These are phyloP conservation scores for Pholiota conissans DNA, from an alignment of 768 basidiomycete genomes.

Conservation along the genomic window DNA sequence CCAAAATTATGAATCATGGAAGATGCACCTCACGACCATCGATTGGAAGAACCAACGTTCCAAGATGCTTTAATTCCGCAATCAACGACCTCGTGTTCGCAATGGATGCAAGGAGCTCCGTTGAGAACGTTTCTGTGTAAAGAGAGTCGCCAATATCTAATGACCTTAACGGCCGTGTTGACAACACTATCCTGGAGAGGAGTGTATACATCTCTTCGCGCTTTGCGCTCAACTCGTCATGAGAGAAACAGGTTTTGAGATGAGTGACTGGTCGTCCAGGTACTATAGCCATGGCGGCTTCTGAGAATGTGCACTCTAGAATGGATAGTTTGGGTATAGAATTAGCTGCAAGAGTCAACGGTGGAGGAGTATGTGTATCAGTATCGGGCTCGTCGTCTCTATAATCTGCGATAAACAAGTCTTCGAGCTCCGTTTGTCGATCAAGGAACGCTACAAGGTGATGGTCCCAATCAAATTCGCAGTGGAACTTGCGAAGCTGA, in stretches of 20 bases:
- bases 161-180: conserved; percentile 44
- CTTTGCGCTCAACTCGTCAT: conserved; percentile 47
- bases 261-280: conserved; percentile 60
- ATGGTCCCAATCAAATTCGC: conserved; percentile 66
- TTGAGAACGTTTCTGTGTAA: conserved; percentile 54
- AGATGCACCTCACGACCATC: conserved; percentile 49
- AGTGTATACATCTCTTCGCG: conserved; percentile 50
- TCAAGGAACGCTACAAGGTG: conserved; percentile 54
- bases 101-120: conserved; percentile 49
- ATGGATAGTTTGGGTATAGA: conserved; percentile 50
- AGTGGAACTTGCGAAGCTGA: conserved; percentile 59
- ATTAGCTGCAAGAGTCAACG: conserved; percentile 24
- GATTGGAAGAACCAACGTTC: conserved; percentile 64
- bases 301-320: conserved; percentile 68
- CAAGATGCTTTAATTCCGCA: conserved; percentile 53
- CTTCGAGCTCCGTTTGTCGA: conserved; percentile 44
- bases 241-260: conserved; percentile 71
- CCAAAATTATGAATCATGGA: conserved; percentile 6
- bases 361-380: conserved; percentile 23
- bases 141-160: conserved; percentile 64
- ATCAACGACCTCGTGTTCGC: conserved; percentile 33
- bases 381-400: conserved; percentile 25
- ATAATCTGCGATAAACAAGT: conserved; percentile 51
- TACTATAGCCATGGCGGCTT: conserved; percentile 57
- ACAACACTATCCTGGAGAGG: conserved; percentile 44